These are phyloP conservation scores for Penicillium sp. DNA, from an alignment of 2,329 filamentous ascomycete genomes.

Conservation along the genomic window DNA sequence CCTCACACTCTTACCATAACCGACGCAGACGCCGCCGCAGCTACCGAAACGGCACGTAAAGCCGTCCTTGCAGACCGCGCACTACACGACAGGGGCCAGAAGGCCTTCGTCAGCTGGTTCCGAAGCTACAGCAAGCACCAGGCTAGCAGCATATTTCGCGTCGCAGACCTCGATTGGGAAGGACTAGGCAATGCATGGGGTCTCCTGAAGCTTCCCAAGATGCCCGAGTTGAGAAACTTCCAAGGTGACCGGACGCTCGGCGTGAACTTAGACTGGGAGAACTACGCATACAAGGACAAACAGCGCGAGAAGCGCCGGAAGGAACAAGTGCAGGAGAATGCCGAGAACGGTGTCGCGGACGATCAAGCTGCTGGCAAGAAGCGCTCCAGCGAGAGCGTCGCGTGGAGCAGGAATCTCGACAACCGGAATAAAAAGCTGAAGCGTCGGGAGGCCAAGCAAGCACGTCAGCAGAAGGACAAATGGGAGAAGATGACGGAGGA, in stretches of 20 bases:
- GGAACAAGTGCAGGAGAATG: no score
- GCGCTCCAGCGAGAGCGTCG: slow-evolving; percentile 49
- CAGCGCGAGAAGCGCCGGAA: slow-evolving; percentile 57
- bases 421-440: slow-evolving; percentile 54
- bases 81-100: slow-evolving; percentile 77
- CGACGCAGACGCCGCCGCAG: slow-evolving; percentile 51
- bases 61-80: slow-evolving; percentile 51
- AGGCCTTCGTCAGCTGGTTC: slow-evolving; percentile 87
- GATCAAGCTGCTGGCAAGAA: no score
- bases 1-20: slow-evolving; percentile 52
- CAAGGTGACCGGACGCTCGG: slow-evolving; percentile 57
- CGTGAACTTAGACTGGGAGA: slow-evolving; percentile 53
- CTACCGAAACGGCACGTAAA: slow-evolving; percentile 54
- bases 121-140: slow-evolving; percentile 85
- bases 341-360: no score
- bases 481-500: slow-evolving; percentile 59
- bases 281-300: slow-evolving; percentile 64
- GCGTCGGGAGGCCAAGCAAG: slow-evolving; percentile 56
- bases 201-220: slow-evolving; percentile 74
- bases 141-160: slow-evolving; percentile 80
- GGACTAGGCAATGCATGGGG: slow-evolving; percentile 77
- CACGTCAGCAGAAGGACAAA: slow-evolving; percentile 56
- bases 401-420: slow-evolving; percentile 66
- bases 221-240: slow-evolving; percentile 78
- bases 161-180: slow-evolving; percentile 73